phyloP scores from a whole-genome alignment of 306 rosid genomes.

The Lablab purpureus region DNA sequence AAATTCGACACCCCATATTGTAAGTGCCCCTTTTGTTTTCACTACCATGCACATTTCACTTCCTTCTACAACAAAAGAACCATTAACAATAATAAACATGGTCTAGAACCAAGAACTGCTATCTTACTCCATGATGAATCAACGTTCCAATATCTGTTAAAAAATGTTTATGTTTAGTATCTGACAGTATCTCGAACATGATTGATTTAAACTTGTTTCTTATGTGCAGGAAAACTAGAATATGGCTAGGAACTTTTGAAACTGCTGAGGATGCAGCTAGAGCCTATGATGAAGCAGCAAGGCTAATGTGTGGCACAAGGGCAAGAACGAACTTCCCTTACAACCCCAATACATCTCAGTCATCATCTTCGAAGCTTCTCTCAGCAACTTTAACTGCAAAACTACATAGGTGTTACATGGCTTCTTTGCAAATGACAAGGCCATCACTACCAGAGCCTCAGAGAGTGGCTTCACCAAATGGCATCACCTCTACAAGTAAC shows the following conservation, averaged over 20 bases:
- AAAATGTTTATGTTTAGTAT: background rate
- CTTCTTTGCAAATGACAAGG: constrained; percentile 81
- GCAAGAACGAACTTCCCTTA: constrained; percentile 92
- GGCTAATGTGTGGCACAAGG: constrained; percentile 90
- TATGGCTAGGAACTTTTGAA: constrained; percentile 96
- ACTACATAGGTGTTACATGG: constrained; percentile 86
- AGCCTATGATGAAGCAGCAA: constrained; percentile 95
- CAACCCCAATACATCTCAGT: constrained; percentile 73
- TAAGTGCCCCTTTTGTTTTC: constrained; percentile 49
- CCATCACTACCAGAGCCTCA: constrained; percentile 53
- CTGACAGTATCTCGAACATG: background rate
- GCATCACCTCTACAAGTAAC: constrained; percentile 39
- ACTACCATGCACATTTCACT: constrained; percentile 32
- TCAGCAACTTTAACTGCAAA: constrained; percentile 89
- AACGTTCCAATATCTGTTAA: background rate
- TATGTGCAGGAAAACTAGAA: constrained; percentile 84
- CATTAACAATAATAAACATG: background rate
- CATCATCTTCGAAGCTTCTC: constrained; percentile 87
- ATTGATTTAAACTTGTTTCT: background rate
- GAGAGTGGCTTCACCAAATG: constrained; percentile 42
- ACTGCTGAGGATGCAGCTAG: constrained; percentile 95
- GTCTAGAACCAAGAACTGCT: background rate
- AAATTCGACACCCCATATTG: constrained; percentile 95
- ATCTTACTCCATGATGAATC: background rate
- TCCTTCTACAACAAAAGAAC: background rate